These are phyloP conservation scores for Akebia trifoliata DNA, from an alignment of 164 flowering plant species.

Conservation along the genomic window DNA sequence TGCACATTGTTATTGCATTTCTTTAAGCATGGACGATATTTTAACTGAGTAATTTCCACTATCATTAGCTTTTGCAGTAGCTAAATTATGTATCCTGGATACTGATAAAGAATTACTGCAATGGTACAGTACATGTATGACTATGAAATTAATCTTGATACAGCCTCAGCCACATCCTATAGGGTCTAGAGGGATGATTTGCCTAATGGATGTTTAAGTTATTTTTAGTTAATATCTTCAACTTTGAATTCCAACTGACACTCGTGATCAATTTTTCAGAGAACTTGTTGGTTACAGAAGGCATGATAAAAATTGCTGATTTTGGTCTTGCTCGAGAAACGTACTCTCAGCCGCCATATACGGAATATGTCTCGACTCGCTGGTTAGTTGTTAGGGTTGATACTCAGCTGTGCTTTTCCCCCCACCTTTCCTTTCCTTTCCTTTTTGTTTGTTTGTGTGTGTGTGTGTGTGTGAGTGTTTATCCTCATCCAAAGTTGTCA, in stretches of 20 bases:
- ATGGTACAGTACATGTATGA: too few species aligned
- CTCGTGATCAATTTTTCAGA: slow-evolving; percentile 35
- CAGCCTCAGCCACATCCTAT: too few species aligned
- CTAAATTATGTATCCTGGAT: too few species aligned
- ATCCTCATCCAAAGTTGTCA: not conserved
- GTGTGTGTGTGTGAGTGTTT: not conserved
- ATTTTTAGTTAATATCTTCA: too few species aligned
- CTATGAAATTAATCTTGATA: too few species aligned
- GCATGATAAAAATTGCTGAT: slow-evolving; percentile 81
- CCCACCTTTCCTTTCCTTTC: not conserved
- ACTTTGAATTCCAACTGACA: not conserved
- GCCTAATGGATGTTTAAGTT: too few species aligned
- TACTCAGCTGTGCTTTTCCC: not conserved
- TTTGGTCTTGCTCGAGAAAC: slow-evolving; percentile 97
- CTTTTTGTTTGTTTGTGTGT: not conserved
- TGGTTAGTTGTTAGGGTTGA: slow-evolving; percentile 43
- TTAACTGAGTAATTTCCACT: too few species aligned
- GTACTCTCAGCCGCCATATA: slow-evolving; percentile 72
- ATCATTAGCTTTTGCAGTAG: too few species aligned
- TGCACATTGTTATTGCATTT: too few species aligned
- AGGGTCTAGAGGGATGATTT: too few species aligned
- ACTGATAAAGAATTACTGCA: too few species aligned
- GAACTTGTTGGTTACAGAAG: slow-evolving; percentile 74
- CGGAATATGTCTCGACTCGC: slow-evolving; percentile 40
- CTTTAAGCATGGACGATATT: too few species aligned